Base-by-base conservation (phyloP, 352 stramenopile species). In the Pythium pyrilobum region DNA sequence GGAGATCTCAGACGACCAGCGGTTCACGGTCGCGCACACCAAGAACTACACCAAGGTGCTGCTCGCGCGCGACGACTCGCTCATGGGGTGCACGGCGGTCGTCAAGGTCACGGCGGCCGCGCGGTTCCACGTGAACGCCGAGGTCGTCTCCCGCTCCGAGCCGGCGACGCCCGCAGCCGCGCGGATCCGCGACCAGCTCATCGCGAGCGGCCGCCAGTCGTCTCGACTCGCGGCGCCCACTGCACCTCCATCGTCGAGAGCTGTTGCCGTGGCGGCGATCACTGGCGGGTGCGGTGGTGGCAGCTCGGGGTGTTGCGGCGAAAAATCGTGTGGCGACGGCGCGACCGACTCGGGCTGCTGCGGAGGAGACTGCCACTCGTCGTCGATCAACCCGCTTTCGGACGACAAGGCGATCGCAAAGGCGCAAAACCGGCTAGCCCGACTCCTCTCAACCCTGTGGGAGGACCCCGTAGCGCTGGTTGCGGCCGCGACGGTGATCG, bases 1-100 rank as follows among this genome's bases (percentile, higher is more conserved):
- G 20, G 89, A 97, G 55, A 57, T 86, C 34, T 89, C 77, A 7
- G 74, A 93, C 24, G 84, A 94, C 52, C 72, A 81, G 33, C 71
- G 74, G 52, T 80, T 72, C 61, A 91, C 72, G 18, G 86, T 97
- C 16, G 85, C 71, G 20, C 90, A 97, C 64, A 96, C 87, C 0
- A 96, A 96, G 60, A 87, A 86, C 56, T 97, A 97, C 60, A 89
- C 87, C n/a, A 97, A 97, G 59, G 87, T 97, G 21, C 64, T 96
- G 18, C 57, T 97, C 21, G 57, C 64, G 27, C 72, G 77, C 11
- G 77, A 94, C 55, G 83, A 92, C 38, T 64, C 65, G 44, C 74
- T 95, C 25, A 79, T 87, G 27, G 85, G 85, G 9, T 92, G 78
- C 64, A 66, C 81, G 5, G 81, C 86, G 3, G 34, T 73, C 12